A percentile compares a stretch with the other conserved stretches of the same genome.
These are phyloP conservation scores for Phaeodactylum tricornutum DNA, from an alignment of 108 stramenopile species.

Conservation along the genomic window DNA sequence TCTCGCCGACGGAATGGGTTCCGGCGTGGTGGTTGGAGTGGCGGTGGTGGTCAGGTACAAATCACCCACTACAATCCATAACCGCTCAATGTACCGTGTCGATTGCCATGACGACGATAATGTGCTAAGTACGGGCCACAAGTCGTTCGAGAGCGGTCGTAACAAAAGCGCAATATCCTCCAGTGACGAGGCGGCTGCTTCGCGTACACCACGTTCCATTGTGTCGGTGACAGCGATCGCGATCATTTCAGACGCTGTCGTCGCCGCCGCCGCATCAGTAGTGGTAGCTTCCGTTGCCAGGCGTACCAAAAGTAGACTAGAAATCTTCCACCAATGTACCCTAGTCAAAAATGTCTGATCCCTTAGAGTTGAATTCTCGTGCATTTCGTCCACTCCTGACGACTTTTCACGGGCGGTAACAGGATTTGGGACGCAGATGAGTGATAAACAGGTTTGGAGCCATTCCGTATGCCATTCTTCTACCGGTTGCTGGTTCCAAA, in stretches of 20 bases:
- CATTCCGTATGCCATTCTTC: neutral
- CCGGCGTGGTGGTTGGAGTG: neutral
- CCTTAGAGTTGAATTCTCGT: too few species aligned
- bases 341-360: too few species aligned
- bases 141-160: constrained; percentile 2
- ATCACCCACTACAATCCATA: neutral
- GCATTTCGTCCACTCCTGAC: too few species aligned
- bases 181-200: neutral
- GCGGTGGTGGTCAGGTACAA: neutral
- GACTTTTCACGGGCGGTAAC: neutral
- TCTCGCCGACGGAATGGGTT: neutral
- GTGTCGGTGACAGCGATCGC: too few species aligned
- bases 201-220: neutral
- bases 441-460: neutral
- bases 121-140: constrained; percentile 8
- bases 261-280: neutral
- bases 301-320: neutral
- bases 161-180: neutral
- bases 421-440: too few species aligned
- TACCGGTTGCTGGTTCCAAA: neutral
- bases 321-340: constrained; percentile 4
- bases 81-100: neutral
- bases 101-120: neutral
- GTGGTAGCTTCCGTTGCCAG: neutral
- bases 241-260: neutral